These are phyloP conservation scores for Plasmodium ovale DNA, from an alignment of 169 alveolate genomes.

Conservation along the genomic window DNA sequence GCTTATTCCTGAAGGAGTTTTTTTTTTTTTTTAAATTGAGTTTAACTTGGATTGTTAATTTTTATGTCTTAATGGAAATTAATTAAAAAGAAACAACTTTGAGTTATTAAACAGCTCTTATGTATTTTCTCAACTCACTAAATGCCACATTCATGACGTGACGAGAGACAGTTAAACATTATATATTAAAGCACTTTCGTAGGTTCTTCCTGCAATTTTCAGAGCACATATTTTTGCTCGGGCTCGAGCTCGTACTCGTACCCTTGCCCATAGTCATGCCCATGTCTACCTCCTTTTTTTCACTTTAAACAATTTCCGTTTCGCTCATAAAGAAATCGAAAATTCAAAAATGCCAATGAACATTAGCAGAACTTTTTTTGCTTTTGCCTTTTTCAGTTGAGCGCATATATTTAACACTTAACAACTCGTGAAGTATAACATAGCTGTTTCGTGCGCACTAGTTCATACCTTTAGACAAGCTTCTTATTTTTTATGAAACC, in stretches of 20 bases:
- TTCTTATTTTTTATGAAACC: background rate
- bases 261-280: no score
- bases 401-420: background rate
- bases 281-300: background rate
- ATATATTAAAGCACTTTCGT: no score
- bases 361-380: background rate
- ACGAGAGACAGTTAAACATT: background rate
- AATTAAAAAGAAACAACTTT: constrained; percentile 19
- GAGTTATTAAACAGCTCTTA: constrained; percentile 8
- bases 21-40: constrained; percentile 16
- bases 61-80: constrained; percentile 11
- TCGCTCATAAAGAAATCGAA: background rate
- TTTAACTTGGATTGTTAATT: constrained; percentile 18
- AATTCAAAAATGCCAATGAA: constrained; percentile 22
- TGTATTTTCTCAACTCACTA: constrained; percentile 16
- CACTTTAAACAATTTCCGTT: background rate
- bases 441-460: background rate
- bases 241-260: no score
- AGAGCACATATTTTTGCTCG: no score
- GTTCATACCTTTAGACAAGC: background rate
- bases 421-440: background rate
- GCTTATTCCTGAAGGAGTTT: background rate
- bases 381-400: background rate
- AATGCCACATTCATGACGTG: constrained; percentile 1
- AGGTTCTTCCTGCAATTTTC: no score